phyloP scores from a whole-genome alignment of 805 yeast species.

The Starmerella bombicola region DNA sequence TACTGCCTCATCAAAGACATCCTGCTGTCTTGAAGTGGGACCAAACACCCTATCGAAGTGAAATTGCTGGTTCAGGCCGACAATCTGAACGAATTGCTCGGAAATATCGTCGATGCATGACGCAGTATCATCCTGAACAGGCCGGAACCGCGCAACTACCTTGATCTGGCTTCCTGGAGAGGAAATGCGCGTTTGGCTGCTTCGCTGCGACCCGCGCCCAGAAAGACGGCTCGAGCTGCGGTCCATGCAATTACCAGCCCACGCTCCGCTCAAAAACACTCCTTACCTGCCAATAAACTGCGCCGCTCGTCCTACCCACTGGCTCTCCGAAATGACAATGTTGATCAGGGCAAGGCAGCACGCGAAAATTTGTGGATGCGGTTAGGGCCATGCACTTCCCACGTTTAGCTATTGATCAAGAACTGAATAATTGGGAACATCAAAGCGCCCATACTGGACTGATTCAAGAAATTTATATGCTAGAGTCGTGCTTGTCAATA shows the following conservation, averaged over 20 bases:
- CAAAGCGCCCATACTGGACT: too few species aligned
- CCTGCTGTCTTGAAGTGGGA: conserved; percentile 39
- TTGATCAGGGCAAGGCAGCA: too few species aligned
- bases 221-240: conserved; percentile 13
- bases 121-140: conserved; percentile 28
- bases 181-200: background rate
- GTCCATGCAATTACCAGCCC: conserved; percentile 4
- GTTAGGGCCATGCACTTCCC: too few species aligned
- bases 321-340: too few species aligned
- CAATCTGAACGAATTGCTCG: conserved; percentile 6
- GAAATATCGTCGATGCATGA: conserved; percentile 8
- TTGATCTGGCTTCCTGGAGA: conserved; percentile 30
- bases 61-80: conserved; percentile 28
- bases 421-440: too few species aligned
- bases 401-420: too few species aligned
- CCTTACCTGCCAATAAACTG: too few species aligned
- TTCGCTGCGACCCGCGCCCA: conserved; percentile 1
- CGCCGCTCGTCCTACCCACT: too few species aligned
- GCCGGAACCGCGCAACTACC: conserved; percentile 65
- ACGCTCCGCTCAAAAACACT: too few species aligned
- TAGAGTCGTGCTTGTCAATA: too few species aligned
- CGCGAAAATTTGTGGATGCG: too few species aligned
- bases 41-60: conserved; percentile 57
- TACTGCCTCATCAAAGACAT: conserved; percentile 48
- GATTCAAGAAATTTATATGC: too few species aligned